These are phyloP conservation scores for Hypocreales sp. DNA, from an alignment of 2,329 filamentous ascomycete species.

Conservation along the genomic window DNA sequence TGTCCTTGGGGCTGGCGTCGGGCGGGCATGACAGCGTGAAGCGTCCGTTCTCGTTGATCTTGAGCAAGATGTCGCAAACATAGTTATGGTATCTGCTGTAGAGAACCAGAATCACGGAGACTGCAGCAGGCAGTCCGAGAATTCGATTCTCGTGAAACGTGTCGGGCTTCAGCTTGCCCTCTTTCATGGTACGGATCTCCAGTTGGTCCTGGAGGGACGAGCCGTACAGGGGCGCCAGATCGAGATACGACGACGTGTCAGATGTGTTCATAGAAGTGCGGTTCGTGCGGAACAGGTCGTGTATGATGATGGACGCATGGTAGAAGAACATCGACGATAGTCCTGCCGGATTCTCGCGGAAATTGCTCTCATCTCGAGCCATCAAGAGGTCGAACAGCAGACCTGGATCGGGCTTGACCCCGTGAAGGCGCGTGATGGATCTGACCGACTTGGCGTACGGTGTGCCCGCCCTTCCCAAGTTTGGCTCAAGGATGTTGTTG, in stretches of 20 bases:
- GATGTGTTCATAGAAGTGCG: conserved; percentile 46
- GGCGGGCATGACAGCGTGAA: conserved; percentile 29
- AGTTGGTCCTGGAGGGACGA: conserved; percentile 48
- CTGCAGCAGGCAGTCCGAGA: conserved; percentile 51
- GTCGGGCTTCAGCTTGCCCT: conserved; percentile 57
- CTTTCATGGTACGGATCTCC: conserved; percentile 43
- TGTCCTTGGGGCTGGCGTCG: conserved; percentile 12
- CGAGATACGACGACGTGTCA: conserved; percentile 59
- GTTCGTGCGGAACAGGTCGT: conserved; percentile 25
- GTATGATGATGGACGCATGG: conserved; percentile 45
- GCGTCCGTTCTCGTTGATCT: conserved; percentile 51
- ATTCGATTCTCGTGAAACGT: conserved; percentile 52
- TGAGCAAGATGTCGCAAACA: conserved; percentile 42
- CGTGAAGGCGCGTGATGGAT: conserved; percentile 37
- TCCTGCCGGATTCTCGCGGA: conserved; percentile 51
- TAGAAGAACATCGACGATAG: conserved; percentile 66
- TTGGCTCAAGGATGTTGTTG: conserved; percentile 46
- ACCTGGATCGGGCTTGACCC: conserved; percentile 46
- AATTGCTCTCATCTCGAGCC: conserved; percentile 33
- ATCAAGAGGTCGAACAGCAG: conserved; percentile 54
- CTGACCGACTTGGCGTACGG: conserved; percentile 55
- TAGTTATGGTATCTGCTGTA: conserved; percentile 60
- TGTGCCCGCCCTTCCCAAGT: conserved; percentile 48
- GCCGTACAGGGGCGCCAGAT: conserved; percentile 59
- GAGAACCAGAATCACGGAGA: conserved; percentile 51